phyloP scores from a whole-genome alignment of 352 stramenopile genomes.

The Phytophthora cactorum region DNA sequence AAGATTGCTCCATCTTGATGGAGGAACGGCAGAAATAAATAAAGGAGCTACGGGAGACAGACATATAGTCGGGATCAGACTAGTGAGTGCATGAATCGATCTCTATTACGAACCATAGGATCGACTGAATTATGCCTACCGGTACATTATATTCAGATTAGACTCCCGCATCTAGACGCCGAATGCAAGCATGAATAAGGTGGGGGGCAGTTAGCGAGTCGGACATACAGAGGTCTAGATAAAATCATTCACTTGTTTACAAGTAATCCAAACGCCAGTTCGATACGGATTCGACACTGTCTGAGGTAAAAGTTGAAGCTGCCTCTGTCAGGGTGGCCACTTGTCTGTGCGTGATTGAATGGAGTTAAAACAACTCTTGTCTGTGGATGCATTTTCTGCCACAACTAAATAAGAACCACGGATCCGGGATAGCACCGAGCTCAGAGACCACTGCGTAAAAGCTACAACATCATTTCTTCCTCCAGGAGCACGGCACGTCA shows the following conservation, averaged over 20 bases:
- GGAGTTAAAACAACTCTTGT: background rate
- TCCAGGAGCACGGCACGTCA: conserved; percentile 9
- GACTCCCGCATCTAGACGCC: too few species aligned
- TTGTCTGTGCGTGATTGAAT: background rate
- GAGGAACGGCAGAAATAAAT: background rate
- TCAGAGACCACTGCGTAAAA: conserved; percentile 2
- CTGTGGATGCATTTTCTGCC: background rate
- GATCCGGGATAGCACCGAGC: background rate
- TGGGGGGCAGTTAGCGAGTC: background rate
- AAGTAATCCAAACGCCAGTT: too few species aligned
- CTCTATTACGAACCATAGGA: too few species aligned
- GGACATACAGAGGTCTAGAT: background rate
- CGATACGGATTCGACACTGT: too few species aligned
- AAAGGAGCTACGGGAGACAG: background rate
- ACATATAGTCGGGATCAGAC: background rate
- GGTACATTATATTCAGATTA: too few species aligned
- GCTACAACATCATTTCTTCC: conserved; percentile 13
- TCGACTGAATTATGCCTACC: too few species aligned
- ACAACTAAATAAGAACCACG: conserved; percentile 12
- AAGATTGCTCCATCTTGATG: background rate
- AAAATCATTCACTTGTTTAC: too few species aligned
- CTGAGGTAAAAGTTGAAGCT: too few species aligned
- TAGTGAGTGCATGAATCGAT: too few species aligned
- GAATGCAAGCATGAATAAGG: background rate
- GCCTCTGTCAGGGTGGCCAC: background rate